Base-by-base conservation (phyloP, 306 rosid species). In the Astragalus membranaceus region DNA sequence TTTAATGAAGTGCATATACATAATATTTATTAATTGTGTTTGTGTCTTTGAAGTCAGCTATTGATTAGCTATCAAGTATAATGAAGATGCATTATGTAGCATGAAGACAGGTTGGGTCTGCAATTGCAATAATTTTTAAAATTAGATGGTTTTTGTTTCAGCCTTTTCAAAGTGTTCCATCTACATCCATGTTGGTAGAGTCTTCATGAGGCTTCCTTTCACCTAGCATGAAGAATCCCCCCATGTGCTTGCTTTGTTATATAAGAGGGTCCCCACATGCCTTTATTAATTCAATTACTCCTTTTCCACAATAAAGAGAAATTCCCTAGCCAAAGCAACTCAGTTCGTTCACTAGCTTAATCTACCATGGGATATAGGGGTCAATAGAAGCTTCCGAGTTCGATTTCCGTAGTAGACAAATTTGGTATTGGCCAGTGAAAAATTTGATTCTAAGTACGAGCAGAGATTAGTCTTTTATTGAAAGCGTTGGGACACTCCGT, bases 61-160 rank as follows among this genome's bases (percentile, higher is more conserved):
- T 72, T 78, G 71, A 73, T 78, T 69, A 84, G 83, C 8, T 64
- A 67, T 64, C 33, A 56, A 81, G 77, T 47, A 70, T 69, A 30
- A 33, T n/a, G n/a, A n/a, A n/a, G n/a, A n/a, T n/a, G n/a, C n/a
- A n/a, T n/a, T n/a, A n/a, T 64, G 42, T 47, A 41, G 76, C 47
- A 77, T 16, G 61, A 63, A 64, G 74, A 75, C 77, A 80, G 77
- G 74, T 74, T 79, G 79, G 79, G 79, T 53, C 79, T 13, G 12
- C 43, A 5, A 16, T 58, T 7, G 78, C 30, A 41, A 17, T 2
- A 73, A 52, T 61, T 79, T 79, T 66, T 14, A 64, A 55, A 78
- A 58, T 66, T 5, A 29, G 12, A 36, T 48, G 50, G 39, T 50
- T 53, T 75, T 47, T 69, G 43, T 49, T 41, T 16, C 51, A 64